Evolutionary conservation across 164 flowering plant species (phyloP), one percentile per base, ranked within the genome.

Genomic region (Dillenia turbinata): DNA sequence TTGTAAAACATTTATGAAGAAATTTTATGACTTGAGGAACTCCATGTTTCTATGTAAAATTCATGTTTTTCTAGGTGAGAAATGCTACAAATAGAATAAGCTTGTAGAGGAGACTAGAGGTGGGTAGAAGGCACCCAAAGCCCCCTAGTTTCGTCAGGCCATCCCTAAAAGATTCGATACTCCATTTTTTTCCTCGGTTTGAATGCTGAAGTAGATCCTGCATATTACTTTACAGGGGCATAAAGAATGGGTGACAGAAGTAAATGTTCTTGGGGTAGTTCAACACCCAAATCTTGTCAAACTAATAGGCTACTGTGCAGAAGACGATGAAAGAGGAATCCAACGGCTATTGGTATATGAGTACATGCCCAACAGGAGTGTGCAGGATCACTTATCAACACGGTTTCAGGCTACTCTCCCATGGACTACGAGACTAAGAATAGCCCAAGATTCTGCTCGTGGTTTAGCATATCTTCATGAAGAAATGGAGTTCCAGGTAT

Each of bases 161-260:
- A 33, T 33, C 40, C 40, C 6, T 33, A 6, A 33, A 33, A 33
- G 40, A 33, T 33, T 33, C 5, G 2, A 33, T 26, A 13, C 40
- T 26, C 16, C 15, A 44, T 47, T 11, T 19, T 33, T 33, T 33
- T 5, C 40, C 40, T 33, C 40, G 5, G 40, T 33, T 33, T 33
- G 40, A 33, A 33, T 33, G 40, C 40, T 33, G 4, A 16, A 61
- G 53, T 66, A 9, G 55, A 17, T 22, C 6, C 8, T 15, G 9
- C 57, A 11, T 54, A 17, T 15, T 12, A 8, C 47, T 17, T 16
- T 9, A 1, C 69, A 82, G 84, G 84, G 84, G n/a, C 87, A 83
- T 54, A 83, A 80, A 60, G 87, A 80, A 64, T 83, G 87, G 87
- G 78, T 80, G 66, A 83, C 87, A 5, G 83, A 83, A 68, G 84